Conservation (phyloP, 441 rosid genomes). For the Jatropha podagrica region DNA sequence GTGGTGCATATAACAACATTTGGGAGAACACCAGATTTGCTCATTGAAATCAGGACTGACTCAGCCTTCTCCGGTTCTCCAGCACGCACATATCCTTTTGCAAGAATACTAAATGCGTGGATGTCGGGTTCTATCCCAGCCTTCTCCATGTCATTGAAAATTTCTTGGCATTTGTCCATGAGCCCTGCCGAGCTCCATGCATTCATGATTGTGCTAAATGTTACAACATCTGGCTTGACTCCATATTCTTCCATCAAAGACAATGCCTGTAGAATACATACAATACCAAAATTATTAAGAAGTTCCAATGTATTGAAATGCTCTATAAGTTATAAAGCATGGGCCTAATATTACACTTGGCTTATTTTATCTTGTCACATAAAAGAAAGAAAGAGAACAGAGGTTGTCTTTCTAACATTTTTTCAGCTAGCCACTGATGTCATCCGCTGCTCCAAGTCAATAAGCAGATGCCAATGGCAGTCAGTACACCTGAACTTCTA, state of each 20-base stretch:
- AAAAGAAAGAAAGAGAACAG: background rate
- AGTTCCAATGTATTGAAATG: background rate
- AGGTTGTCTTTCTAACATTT: background rate
- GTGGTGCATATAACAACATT: constrained; percentile 91
- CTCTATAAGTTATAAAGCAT: background rate
- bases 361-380: background rate
- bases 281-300: background rate
- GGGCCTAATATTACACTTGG: background rate
- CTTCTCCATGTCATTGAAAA: constrained; percentile 75
- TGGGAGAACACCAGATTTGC: constrained; percentile 50
- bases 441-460: background rate
- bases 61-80: constrained; percentile 79
- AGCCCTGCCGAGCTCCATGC: constrained; percentile 90
- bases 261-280: constrained; percentile 47
- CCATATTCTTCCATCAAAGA: constrained; percentile 79
- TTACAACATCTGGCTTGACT: constrained; percentile 80
- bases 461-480: background rate
- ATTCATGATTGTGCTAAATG: constrained; percentile 94
- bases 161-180: constrained; percentile 86
- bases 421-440: background rate
- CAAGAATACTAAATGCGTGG: constrained; percentile 80
- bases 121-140: constrained; percentile 76
- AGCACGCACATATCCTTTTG: constrained; percentile 84
- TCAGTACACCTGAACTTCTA: too few relatives aligned
- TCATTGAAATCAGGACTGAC: constrained; percentile 57